These are phyloP conservation scores for Apiospora kogelbergensis DNA, from an alignment of 2,329 filamentous ascomycete species.

Conservation along the genomic window DNA sequence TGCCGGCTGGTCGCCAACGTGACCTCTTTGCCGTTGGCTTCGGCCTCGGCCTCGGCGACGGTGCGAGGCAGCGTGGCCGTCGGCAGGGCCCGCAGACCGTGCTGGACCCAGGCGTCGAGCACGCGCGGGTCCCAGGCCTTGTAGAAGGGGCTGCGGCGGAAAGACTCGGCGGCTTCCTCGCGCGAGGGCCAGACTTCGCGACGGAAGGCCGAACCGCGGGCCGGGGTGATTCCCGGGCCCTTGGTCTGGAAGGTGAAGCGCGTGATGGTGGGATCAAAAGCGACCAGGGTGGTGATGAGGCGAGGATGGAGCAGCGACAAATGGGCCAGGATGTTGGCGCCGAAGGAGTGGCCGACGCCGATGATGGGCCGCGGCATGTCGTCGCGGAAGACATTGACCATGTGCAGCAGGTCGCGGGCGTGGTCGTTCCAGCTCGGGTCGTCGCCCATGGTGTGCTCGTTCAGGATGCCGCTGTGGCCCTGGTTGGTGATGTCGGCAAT, in stretches of 20 bases:
- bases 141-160: constrained; percentile 74
- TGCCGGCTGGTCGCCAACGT: constrained; percentile 82
- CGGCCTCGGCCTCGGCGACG: constrained; percentile 16
- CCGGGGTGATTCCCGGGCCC: constrained; percentile 39
- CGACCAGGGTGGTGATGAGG: constrained; percentile 70
- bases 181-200: constrained; percentile 83
- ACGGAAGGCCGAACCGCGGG: constrained; percentile 65
- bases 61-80: constrained; percentile 54
- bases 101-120: constrained; percentile 68
- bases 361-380: constrained; percentile 81
- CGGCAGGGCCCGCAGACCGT: constrained; percentile 75
- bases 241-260: constrained; percentile 40
- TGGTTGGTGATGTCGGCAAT: constrained; percentile 88
- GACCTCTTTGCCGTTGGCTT: constrained; percentile 44
- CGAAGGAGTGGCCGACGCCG: constrained; percentile 88
- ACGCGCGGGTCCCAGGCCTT: constrained; percentile 79
- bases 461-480: constrained; percentile 75
- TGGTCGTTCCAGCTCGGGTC: constrained; percentile 90
- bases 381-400: constrained; percentile 80
- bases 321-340: constrained; percentile 71
- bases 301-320: constrained; percentile 78
- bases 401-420: constrained; percentile 77
- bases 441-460: constrained; percentile 75
- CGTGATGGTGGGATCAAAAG: constrained; percentile 83
- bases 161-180: constrained; percentile 63